Evolutionary conservation across 495 filamentous ascomycete genomes (phyloP).

Genomic region (Penicillium lividum): DNA sequence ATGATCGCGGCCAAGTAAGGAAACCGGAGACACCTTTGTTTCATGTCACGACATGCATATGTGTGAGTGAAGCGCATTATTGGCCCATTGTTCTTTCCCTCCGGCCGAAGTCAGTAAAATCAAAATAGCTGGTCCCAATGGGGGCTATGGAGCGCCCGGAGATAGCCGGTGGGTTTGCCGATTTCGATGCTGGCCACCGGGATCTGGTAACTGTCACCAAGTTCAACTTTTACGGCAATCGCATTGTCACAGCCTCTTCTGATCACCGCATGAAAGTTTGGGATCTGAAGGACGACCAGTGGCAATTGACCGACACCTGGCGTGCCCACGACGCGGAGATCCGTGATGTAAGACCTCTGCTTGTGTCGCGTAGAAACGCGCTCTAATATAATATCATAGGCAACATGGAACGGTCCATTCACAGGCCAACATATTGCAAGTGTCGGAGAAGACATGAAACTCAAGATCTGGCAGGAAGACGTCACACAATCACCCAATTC

Average conservation of each 20-base stretch:
- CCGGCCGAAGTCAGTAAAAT: conserved; percentile 7
- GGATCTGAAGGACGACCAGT: conserved; percentile 76
- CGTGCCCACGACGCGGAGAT: conserved; percentile 90
- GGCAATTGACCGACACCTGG: conserved; percentile 85
- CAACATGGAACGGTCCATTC: conserved; percentile 75
- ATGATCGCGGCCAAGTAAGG: conserved; percentile 24
- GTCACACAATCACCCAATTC: conserved; percentile 66
- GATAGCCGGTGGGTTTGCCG: conserved; percentile 55
- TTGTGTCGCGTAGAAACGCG: conserved; percentile 6
- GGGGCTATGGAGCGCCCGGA: conserved; percentile 30
- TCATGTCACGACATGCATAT: conserved; percentile 30
- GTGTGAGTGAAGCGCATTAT: conserved; percentile 25
- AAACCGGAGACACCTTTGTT: conserved; percentile 29
- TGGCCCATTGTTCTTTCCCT: conserved; percentile 22
- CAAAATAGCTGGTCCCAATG: conserved; percentile 21
- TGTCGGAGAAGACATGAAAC: conserved; percentile 82
- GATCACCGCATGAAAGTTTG: conserved; percentile 95
- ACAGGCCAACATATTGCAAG: conserved; percentile 63
- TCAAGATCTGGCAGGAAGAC: conserved; percentile 90
- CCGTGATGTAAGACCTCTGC: conserved; percentile 63
- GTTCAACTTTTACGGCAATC: conserved; percentile 81
- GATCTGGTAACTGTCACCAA: conserved; percentile 53
- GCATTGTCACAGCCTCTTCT: conserved; percentile 84
- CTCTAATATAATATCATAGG: conserved; percentile 44
- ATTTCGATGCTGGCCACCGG: conserved; percentile 67